Conservation (phyloP, 2,329 filamentous ascomycete genomes). For the Lasiodiplodia citricola region DNA sequence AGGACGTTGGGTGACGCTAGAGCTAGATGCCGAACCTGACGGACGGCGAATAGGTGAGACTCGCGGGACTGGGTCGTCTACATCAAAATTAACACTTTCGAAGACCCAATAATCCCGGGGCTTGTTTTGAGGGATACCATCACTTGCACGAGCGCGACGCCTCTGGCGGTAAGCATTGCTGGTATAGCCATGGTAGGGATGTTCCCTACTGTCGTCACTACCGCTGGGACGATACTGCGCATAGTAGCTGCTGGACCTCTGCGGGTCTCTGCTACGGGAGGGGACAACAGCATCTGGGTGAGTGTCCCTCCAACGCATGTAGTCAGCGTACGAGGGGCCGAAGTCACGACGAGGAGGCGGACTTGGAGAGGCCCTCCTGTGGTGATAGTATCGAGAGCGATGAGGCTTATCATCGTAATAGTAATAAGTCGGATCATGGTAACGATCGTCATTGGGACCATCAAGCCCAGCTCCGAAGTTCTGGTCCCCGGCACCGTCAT, state of each 20-base stretch:
- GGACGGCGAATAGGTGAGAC: neutral
- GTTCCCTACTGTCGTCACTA: neutral
- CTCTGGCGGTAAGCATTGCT: neutral
- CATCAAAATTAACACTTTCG: neutral
- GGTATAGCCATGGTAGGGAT: neutral
- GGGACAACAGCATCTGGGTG: neutral
- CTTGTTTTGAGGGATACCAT: neutral
- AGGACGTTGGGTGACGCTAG: neutral
- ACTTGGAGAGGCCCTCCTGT: neutral
- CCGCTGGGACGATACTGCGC: neutral
- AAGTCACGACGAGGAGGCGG: neutral
- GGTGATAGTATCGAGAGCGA: neutral
- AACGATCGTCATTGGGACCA: neutral
- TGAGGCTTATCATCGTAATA: neutral
- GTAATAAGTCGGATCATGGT: neutral
- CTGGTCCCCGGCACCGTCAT: constrained; percentile 9
- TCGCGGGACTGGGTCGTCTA: neutral
- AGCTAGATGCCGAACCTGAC: neutral
- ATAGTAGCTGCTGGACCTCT: constrained; percentile 17
- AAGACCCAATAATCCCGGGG: neutral
- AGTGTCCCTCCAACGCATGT: neutral
- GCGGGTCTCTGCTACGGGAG: neutral
- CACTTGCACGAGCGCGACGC: neutral
- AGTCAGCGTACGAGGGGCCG: constrained; percentile 7
- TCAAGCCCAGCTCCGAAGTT: constrained; percentile 4